Base-by-base conservation (phyloP, 257 asterid genomes). In the Solanum medicagineum region DNA sequence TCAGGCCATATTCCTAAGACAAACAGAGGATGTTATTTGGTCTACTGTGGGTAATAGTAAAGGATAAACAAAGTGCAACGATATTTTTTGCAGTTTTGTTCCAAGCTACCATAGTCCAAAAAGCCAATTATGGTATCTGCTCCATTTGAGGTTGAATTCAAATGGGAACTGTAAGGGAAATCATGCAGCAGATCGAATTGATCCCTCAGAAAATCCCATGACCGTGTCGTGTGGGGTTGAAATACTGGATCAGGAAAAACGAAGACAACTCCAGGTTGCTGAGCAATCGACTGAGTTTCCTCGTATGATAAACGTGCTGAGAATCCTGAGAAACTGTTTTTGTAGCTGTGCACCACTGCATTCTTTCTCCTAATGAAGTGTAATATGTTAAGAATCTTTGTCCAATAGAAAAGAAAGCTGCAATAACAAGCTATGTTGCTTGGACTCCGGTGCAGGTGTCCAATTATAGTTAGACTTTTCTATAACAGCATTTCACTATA, bases 1-100 rank as follows among this genome's bases (percentile, higher is more conserved):
- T 95, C 98, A 0, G 98, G 98, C 98, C 98, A 94, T 63, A 95
- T 95, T 84, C 98, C 98, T 95, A 91, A 16, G 79, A 87, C 80
- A 44, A 20, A 73, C n/a, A 73, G 20, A 42, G 26, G 19, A 44
- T 26, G 12, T 66, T 71, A 42, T 15, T 2, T 26, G 4, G 42
- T 26, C 26, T 2, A 24, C 42, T 12, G 24, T 40, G 29, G 10
- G 11, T 42, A 20, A 3, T 66, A 68, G 22, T 68, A 68, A 11
- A 73, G 81, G 45, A 73, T 44, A 12, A 6, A 12, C 81, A 6
- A 69, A 69, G 79, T 69, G 16, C 16, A 40, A 69, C 16, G 1
- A 69, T 16, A 44, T n/a, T n/a, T 22, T 71, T 45, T 73, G 40
- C 59, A 45, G 56, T n/a, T 74, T 1, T 4, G 0, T 20, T n/a